Conservation (phyloP, 2,329 filamentous ascomycete genomes). For the Cercospora canescens region DNA sequence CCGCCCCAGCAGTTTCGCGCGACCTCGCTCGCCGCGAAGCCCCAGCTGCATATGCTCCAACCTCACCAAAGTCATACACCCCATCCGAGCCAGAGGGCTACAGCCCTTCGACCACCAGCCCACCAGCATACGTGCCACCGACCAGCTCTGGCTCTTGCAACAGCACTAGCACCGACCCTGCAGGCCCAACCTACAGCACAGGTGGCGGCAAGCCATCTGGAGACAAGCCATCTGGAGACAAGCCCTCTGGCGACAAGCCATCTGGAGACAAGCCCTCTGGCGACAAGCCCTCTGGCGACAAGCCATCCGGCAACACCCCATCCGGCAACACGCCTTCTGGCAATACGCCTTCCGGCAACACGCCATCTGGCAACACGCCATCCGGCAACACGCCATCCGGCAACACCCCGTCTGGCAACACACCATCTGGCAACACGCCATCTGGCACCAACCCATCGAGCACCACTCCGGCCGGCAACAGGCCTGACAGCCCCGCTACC, state of each 20-base stretch:
- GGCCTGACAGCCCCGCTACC: not conserved
- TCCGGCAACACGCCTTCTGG: not conserved
- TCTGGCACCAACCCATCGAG: not conserved
- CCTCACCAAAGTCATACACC: not conserved
- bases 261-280: not conserved
- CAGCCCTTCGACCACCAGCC: not conserved
- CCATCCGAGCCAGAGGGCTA: not conserved
- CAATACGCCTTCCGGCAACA: not conserved
- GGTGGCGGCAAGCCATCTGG: not conserved
- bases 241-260: not conserved
- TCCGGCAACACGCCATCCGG: not conserved
- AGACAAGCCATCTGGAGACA: not conserved
- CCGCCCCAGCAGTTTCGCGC: too few relatives aligned
- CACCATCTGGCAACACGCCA: not conserved
- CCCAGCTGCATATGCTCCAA: not conserved
- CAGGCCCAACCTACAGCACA: too few relatives aligned
- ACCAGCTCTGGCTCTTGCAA: too few relatives aligned
- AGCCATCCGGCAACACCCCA: not conserved
- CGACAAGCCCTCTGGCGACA: not conserved
- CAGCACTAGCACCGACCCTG: too few relatives aligned
- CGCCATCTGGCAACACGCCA: not conserved
- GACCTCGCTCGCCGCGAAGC: not conserved
- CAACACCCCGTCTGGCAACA: not conserved
- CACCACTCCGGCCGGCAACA: not conserved
- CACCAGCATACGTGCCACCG: too few relatives aligned